Percentiles rank a stretch among this genome's conserved stretches.
Conservation (phyloP, 73 alveolate species). For the Tetrahymena elliotti region DNA sequence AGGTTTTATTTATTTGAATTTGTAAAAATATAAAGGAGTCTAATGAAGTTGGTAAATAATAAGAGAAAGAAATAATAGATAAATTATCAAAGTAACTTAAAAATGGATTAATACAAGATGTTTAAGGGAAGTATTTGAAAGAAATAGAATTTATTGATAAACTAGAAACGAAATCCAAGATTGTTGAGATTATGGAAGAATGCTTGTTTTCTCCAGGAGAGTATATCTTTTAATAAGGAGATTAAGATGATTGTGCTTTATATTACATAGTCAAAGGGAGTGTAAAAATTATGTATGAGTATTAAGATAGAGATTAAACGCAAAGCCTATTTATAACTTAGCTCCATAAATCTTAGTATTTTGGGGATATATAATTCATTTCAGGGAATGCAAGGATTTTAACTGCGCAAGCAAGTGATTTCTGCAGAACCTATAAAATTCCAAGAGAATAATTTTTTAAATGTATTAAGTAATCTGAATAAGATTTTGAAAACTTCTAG, state of each 20-base stretch:
- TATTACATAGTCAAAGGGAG: constrained; percentile 65
- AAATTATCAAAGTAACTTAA: constrained; percentile 46
- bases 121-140: constrained; percentile 60
- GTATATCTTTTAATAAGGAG: constrained; percentile 49
- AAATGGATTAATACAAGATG: constrained; percentile 51
- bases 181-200: constrained; percentile 46
- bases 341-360: constrained; percentile 45
- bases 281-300: constrained; percentile 50
- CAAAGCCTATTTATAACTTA: constrained; percentile 24
- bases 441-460: constrained; percentile 37
- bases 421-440: constrained; percentile 54
- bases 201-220: constrained; percentile 67
- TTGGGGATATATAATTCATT: constrained; percentile 81
- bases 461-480: not conserved
- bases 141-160: constrained; percentile 25
- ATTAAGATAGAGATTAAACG: constrained; percentile 10
- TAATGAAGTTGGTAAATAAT: constrained; percentile 15
- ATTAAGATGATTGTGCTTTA: constrained; percentile 56
- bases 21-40: constrained; percentile 12
- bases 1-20: too few species aligned
- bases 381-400: constrained; percentile 64
- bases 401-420: constrained; percentile 66
- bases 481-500: constrained; percentile 37
- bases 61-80: constrained; percentile 56
- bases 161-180: constrained; percentile 35